A percentile compares a stretch with the other conserved stretches of the same genome.
These are phyloP conservation scores for Trifolium subterraneum DNA, from an alignment of 306 rosid species.

Conservation along the genomic window DNA sequence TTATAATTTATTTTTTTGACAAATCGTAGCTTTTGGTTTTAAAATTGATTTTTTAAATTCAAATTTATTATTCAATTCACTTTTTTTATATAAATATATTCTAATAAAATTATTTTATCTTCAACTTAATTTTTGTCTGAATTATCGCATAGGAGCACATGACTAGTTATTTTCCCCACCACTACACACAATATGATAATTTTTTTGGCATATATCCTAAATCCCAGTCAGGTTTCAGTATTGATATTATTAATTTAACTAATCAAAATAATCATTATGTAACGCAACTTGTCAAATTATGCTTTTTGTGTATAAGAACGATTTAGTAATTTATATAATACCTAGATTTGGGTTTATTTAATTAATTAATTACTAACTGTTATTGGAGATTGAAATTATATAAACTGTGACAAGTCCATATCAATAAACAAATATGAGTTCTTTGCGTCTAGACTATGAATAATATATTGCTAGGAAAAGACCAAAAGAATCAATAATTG, in stretches of 20 bases:
- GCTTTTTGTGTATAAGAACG: neutral
- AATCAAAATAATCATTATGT: neutral
- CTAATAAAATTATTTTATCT: no score
- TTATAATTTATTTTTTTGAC: no score
- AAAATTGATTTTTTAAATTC: no score
- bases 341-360: neutral
- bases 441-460: slow-evolving; percentile 32
- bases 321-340: no score
- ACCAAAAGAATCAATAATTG: slow-evolving; percentile 50
- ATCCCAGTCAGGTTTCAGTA: slow-evolving; percentile 42
- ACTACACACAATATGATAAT: neutral
- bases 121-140: neutral
- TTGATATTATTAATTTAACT: neutral
- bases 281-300: slow-evolving; percentile 25
- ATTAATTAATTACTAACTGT: neutral
- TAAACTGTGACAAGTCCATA: slow-evolving; percentile 16
- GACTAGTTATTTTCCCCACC: neutral
- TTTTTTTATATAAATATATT: no score
- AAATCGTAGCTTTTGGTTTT: no score
- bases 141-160: neutral
- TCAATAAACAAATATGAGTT: slow-evolving; percentile 26
- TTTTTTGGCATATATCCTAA: neutral
- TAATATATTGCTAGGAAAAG: slow-evolving; percentile 12
- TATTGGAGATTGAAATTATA: slow-evolving; percentile 22
- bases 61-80: no score